Base-by-base conservation (phyloP, 2,329 filamentous ascomycete genomes). In the Cercospora berteroae region DNA sequence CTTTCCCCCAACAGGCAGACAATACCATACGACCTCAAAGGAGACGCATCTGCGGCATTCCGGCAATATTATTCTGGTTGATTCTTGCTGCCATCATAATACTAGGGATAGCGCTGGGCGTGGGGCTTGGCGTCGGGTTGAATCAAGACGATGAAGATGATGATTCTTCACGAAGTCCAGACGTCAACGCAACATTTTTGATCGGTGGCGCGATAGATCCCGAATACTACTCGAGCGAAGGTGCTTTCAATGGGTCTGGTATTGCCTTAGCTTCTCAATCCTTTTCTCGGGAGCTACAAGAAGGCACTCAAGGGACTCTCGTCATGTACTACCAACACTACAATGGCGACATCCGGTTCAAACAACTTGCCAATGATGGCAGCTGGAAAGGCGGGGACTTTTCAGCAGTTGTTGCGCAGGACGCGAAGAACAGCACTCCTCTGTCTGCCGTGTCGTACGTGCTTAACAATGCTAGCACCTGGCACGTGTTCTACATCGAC, bases 221-320 rank as follows among this genome's bases (percentile, higher is more conserved):
- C 0, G 66, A 75, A 0, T 82, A 80, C 65, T 75, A 80, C 55
- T 80, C 80, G 7, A 78, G 70, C 9, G 73, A 76, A 31, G 81
- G 81, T 20, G 81, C 80, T 5, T 82, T 82, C 74, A 83, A 83
- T 65, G 81, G 81, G n/a, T 80, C 80, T 13, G 81, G 81, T 10
- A 80, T 83, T 44, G 81, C 81, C 0, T 66, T 83, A 9, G 81
- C 81, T 18, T 79, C 79, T 6, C 80, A 82, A 52, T 82, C 80
- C 0, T 82, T 81, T 73, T 78, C 70, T 5, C 60, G 63, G 3
- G 57, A 71, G 23, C 63, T 73, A 9, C 29, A 76, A 29, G 72
- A 73, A 7, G 73, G 76, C 5, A 76, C 77, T 12, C 77, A 78
- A 36, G 79, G 80, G 3, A 76, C 76, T 12, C 77, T 82, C 6